Conservation (phyloP, 2,329 filamentous ascomycete genomes). For the Tolypocladium cylindrosporum region DNA sequence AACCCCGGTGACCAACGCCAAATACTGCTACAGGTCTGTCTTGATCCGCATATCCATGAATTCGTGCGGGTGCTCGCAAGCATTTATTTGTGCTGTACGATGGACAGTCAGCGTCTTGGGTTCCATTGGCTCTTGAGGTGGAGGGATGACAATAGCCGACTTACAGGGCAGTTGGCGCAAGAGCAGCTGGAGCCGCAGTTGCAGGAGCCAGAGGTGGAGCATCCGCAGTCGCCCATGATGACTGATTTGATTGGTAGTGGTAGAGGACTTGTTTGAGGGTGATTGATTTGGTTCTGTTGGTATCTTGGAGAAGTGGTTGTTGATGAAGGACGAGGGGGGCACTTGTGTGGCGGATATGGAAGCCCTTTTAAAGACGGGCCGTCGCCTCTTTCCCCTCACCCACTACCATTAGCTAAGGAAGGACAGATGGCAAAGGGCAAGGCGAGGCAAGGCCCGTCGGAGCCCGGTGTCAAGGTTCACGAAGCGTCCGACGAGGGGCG, state of each 20-base stretch:
- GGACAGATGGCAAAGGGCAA: not conserved
- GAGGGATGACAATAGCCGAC: slow-evolving; percentile 7
- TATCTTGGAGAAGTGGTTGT: not conserved
- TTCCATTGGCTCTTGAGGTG: not conserved
- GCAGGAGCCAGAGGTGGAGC: slow-evolving; percentile 29
- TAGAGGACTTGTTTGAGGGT: not conserved
- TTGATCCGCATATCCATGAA: too few relatives aligned
- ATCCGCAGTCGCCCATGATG: slow-evolving; percentile 33
- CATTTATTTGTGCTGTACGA: slow-evolving; percentile 2
- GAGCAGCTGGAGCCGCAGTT: slow-evolving; percentile 31
- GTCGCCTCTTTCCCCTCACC: not conserved
- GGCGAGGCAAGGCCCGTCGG: not conserved
- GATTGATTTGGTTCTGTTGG: slow-evolving; percentile 4
- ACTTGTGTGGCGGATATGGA: not conserved
- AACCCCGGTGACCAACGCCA: not conserved
- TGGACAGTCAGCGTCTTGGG: not conserved
- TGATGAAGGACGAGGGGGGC: not conserved
- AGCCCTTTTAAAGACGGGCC: not conserved
- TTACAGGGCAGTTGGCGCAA: slow-evolving; percentile 32
- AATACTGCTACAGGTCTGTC: not conserved
- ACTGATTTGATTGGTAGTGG: slow-evolving; percentile 5
- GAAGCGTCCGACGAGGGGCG: slow-evolving; percentile 1
- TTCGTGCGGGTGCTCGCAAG: not conserved
- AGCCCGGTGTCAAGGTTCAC: not conserved
- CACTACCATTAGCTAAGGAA: not conserved